Conservation (phyloP, 768 basidiomycete genomes). For the Podaxis carcinomalis region DNA sequence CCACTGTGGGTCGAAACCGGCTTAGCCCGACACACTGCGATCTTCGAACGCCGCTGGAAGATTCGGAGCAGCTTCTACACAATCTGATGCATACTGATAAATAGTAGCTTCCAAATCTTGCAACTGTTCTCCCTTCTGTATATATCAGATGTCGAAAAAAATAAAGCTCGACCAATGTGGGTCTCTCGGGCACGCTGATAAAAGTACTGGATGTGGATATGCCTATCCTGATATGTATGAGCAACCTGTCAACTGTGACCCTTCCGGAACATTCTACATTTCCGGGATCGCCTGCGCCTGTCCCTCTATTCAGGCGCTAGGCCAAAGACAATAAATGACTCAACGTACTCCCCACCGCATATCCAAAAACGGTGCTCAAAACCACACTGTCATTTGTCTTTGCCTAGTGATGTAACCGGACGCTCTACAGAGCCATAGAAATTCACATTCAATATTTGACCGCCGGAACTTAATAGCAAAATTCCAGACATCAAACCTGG, state of each 20-base stretch:
- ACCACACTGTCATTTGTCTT: neutral
- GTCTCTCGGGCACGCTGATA: neutral
- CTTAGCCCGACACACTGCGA: neutral
- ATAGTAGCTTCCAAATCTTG: neutral
- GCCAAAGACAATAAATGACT: neutral
- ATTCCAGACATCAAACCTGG: neutral
- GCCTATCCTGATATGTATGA: neutral
- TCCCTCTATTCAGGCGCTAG: neutral
- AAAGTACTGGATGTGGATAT: neutral
- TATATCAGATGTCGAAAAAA: neutral
- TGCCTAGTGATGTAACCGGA: neutral
- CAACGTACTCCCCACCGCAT: neutral
- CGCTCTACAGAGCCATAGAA: neutral
- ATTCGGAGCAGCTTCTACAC: neutral
- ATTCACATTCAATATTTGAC: neutral
- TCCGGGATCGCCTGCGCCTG: neutral
- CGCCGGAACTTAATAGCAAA: neutral
- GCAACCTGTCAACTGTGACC: neutral
- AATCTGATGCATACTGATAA: conserved; percentile 4
- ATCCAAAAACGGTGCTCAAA: neutral
- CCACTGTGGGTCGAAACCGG: conserved; percentile 2
- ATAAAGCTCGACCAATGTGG: neutral
- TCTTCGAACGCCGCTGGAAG: conserved; percentile 2
- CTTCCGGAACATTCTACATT: conserved; percentile 8
- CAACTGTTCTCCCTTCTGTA: neutral